A percentile compares a stretch with the other conserved stretches of the same genome.
Evolutionary conservation across 306 rosid genomes (phyloP).

Genomic region (Betula pendula): DNA sequence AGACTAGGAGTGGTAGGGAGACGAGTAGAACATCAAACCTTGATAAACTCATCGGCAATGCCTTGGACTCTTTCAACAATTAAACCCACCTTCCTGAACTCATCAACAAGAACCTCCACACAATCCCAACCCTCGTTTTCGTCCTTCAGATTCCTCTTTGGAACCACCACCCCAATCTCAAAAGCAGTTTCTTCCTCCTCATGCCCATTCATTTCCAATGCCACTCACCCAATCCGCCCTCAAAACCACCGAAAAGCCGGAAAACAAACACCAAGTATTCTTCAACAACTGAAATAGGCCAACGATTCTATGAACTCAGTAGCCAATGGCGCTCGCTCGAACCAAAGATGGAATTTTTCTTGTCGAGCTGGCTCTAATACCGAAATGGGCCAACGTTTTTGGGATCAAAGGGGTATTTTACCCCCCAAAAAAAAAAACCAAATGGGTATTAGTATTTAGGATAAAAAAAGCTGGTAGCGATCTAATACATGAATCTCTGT

Average conservation of each 20-base stretch:
- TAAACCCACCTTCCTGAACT: conserved; percentile 62
- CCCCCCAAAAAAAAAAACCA: not conserved
- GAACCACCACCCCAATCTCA: conserved; percentile 86
- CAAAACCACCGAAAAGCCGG: conserved; percentile 16
- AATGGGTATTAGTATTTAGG: conserved; percentile 6
- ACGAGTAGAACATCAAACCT: conserved; percentile 53
- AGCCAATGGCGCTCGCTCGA: conserved; percentile 18
- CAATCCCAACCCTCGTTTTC: conserved; percentile 48
- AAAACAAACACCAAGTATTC: not conserved
- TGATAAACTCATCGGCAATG: conserved; percentile 82
- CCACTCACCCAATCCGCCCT: conserved; percentile 22
- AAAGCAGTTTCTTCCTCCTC: conserved; percentile 55
- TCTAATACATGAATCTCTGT: conserved; percentile 17
- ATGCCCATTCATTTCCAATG: conserved; percentile 42
- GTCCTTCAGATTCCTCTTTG: conserved; percentile 48
- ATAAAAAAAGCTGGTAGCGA: conserved; percentile 5
- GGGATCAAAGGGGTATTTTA: conserved; percentile 9
- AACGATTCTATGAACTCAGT: conserved; percentile 1
- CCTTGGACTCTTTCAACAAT: conserved; percentile 76
- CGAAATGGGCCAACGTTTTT: conserved; percentile 10
- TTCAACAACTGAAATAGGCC: conserved; percentile 4
- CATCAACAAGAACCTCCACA: conserved; percentile 51
- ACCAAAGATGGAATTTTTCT: conserved; percentile 22
- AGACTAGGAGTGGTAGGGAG: not conserved
- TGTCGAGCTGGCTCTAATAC: conserved; percentile 18